Evolutionary conservation across 2,329 filamentous ascomycete species (phyloP), one percentile per base, ranked within the genome.

Genomic region (Pseudogymnoascus sp.): DNA sequence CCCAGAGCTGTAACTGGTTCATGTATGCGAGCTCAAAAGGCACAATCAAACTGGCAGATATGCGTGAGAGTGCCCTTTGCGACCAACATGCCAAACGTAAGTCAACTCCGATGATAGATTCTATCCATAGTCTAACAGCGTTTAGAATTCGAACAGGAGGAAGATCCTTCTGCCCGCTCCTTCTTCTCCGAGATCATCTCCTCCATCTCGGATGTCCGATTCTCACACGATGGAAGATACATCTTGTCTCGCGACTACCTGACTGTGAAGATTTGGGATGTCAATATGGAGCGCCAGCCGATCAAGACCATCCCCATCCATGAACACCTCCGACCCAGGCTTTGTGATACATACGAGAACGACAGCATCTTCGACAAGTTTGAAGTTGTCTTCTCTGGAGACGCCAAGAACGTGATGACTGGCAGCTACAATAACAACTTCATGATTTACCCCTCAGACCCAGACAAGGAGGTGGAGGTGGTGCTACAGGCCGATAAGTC

Each of bases 361-460:
- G 94, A 99, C 71, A 96, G 91, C 74, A 99, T 99, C 71, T 99
- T 99, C 71, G 94, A 99, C 82, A 99, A 99, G 75, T 99, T 99
- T 66, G 94, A 99, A 75, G 94, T 99, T 39, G 92, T 97, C 58
- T 99, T 99, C 77, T 97, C 92, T 1, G 94, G 94, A 21, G 92
- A 97, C 74, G 90, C 91, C 37, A 95, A 96, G 81, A 97, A 99
- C 68, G 94, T 97, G 66, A 99, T 99, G 94, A 99, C 94, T 5
- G 94, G 94, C 68, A 96, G 91, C 72, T 99, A 99, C 80, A 99
- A 99, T 82, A 99, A 99, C 79, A 99, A 99, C 78, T 97, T 99
- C 80, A 99, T 99, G 94, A 99, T 99, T 71, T 99, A 97, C 74
- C 94, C 94, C 3, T 94, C 92, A 23, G 92, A 97, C 69, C 89